These are phyloP conservation scores for Phialocephala subalpina DNA, from an alignment of 2,329 filamentous ascomycete species.

Conservation along the genomic window DNA sequence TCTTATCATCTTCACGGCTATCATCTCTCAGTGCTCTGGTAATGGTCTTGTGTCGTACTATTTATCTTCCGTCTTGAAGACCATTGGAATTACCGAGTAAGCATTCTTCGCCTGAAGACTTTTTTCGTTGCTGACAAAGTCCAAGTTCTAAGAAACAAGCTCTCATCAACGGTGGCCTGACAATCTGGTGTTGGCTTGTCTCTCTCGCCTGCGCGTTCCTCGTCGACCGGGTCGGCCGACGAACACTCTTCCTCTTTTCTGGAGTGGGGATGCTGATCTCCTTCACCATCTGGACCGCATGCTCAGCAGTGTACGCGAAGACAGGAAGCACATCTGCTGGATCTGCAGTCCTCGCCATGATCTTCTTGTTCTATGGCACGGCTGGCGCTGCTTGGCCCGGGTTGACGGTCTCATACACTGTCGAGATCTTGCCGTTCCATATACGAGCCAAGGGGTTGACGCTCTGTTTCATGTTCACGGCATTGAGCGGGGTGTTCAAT, in stretches of 20 bases:
- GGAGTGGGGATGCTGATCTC: constrained; percentile 34
- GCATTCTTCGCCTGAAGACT: no score
- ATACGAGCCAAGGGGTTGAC: constrained; percentile 43
- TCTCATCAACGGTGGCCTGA: no score
- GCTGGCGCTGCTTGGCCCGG: constrained; percentile 22
- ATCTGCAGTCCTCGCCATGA: constrained; percentile 48
- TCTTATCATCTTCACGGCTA: no score
- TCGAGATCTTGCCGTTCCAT: constrained; percentile 28
- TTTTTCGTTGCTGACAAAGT: no score
- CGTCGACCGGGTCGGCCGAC: constrained; percentile 36
- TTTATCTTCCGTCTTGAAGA: no score
- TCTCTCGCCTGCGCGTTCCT: no score
- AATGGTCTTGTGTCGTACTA: no score
- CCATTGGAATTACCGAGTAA: no score
- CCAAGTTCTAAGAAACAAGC: no score
- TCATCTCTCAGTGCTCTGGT: no score
- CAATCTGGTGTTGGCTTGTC: no score
- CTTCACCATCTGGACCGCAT: constrained; percentile 41
- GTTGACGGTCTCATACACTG: constrained; percentile 20
- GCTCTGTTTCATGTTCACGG: constrained; percentile 49
- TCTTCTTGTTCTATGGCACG: constrained; percentile 50
- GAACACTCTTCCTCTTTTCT: constrained; percentile 22
- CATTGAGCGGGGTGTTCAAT: constrained; percentile 50
- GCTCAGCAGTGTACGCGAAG: constrained; percentile 16
- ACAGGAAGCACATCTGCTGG: constrained; percentile 11